Evolutionary conservation across 768 basidiomycete species (phyloP).

Genomic region (Mycena leptocephala): DNA sequence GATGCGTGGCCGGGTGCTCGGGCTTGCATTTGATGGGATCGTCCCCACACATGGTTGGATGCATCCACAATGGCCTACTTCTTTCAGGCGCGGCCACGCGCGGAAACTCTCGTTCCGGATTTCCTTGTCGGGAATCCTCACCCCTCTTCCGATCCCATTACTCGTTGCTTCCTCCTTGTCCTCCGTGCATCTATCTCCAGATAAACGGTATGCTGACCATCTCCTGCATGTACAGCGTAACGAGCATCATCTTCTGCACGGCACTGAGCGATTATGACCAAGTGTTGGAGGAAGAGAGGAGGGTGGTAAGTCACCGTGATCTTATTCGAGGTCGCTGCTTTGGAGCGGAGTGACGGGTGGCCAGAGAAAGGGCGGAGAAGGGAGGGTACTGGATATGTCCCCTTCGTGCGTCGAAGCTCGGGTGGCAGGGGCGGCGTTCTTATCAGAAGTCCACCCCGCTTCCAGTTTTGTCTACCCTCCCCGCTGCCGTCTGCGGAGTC

Average conservation of each 20-base stretch:
- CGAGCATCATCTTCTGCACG: conserved; percentile 77
- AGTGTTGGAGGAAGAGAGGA: conserved; percentile 68
- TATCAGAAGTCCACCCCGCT: background rate
- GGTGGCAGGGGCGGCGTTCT: background rate
- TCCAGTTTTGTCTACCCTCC: too few relatives aligned
- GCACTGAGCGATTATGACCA: conserved; percentile 75
- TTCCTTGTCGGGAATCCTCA: background rate
- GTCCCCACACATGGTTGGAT: background rate
- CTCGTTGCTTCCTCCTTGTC: too few relatives aligned
- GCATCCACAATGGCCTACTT: background rate
- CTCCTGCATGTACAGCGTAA: conserved; percentile 51
- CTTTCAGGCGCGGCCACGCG: background rate
- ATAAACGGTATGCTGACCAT: background rate
- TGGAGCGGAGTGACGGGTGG: background rate
- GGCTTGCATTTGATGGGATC: too few relatives aligned
- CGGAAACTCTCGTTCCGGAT: background rate
- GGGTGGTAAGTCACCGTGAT: conserved; percentile 54
- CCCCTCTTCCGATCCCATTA: background rate
- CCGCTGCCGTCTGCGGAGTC: background rate
- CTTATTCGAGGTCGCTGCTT: conserved; percentile 12
- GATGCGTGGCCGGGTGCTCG: too few relatives aligned
- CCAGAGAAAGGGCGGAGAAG: background rate
- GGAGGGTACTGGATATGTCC: background rate
- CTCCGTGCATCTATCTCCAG: background rate
- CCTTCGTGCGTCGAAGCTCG: too few relatives aligned